Evolutionary conservation across 192 early-diverging fungal species (phyloP).

Genomic region (Jimgerdemannia flammicorona): DNA sequence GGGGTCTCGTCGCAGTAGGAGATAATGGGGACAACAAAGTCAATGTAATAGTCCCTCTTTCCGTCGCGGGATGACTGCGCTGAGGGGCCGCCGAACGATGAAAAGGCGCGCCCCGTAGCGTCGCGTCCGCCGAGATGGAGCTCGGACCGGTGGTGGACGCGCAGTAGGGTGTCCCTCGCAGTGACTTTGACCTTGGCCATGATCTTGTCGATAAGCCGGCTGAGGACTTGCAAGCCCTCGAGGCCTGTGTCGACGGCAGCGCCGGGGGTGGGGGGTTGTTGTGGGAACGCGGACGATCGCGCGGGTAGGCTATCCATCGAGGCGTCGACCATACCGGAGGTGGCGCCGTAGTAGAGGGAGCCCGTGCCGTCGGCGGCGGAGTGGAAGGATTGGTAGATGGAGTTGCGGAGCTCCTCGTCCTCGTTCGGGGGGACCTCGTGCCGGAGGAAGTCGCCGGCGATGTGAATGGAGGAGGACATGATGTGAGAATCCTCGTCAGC

Average conservation of each 20-base stretch:
- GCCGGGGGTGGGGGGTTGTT: not conserved
- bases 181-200: constrained; percentile 76
- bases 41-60: constrained; percentile 44
- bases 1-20: constrained; percentile 58
- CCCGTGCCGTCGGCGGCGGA: constrained; percentile 8
- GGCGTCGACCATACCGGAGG: not conserved
- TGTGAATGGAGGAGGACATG: constrained; percentile 77
- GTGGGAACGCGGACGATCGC: not conserved
- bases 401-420: constrained; percentile 55
- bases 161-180: constrained; percentile 48
- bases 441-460: constrained; percentile 85
- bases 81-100: not conserved
- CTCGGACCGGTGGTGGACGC: constrained; percentile 44
- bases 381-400: constrained; percentile 49
- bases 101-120: not conserved
- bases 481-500: constrained; percentile 50
- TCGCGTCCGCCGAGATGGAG: constrained; percentile 11
- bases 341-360: not conserved
- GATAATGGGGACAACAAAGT: constrained; percentile 46
- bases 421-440: constrained; percentile 57
- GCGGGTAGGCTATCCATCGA: constrained; percentile 7
- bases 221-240: constrained; percentile 72
- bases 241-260: constrained; percentile 24
- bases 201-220: constrained; percentile 80
- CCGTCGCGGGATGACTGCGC: not conserved